A percentile compares a stretch with the other conserved stretches of the same genome.
Evolutionary conservation across 495 filamentous ascomycete genomes (phyloP).

Genomic region (Lasiosphaeria hispida): DNA sequence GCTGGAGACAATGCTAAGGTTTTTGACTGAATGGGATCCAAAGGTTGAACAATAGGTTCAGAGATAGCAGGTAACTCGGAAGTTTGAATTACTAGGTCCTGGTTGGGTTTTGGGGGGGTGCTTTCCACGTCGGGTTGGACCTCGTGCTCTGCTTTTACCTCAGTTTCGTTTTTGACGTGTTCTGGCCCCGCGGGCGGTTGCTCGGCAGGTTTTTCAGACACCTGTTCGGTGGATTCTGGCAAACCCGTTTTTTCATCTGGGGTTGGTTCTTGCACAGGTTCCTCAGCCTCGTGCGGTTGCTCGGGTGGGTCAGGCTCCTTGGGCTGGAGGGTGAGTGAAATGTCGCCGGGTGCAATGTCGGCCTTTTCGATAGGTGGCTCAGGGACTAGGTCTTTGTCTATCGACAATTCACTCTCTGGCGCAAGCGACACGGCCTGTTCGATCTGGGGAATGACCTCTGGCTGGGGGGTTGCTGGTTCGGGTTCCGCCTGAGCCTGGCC

Average conservation of each 20-base stretch:
- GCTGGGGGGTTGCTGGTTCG: constrained; percentile 18
- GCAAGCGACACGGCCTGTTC: constrained; percentile 16
- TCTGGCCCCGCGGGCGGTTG: no score
- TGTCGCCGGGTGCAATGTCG: neutral
- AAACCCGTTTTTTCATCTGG: neutral
- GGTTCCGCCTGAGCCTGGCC: constrained; percentile 3
- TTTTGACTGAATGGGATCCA: no score
- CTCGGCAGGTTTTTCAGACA: neutral
- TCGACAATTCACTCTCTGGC: constrained; percentile 10
- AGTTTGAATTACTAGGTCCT: no score
- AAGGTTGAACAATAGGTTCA: no score
- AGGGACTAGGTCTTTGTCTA: constrained; percentile 7
- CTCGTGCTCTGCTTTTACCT: no score
- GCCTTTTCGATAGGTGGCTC: constrained; percentile 8
- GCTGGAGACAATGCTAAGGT: no score
- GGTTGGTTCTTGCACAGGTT: neutral
- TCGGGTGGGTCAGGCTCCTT: neutral
- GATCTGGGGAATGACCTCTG: constrained; percentile 14
- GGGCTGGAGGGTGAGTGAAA: neutral
- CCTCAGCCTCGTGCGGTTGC: neutral
- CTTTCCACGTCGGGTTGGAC: no score
- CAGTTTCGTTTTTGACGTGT: neutral
- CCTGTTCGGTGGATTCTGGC: neutral
- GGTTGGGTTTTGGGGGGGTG: no score
- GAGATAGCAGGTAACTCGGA: no score